Conservation (phyloP, 129 eudicot genomes). For the Erigeron canadensis region DNA sequence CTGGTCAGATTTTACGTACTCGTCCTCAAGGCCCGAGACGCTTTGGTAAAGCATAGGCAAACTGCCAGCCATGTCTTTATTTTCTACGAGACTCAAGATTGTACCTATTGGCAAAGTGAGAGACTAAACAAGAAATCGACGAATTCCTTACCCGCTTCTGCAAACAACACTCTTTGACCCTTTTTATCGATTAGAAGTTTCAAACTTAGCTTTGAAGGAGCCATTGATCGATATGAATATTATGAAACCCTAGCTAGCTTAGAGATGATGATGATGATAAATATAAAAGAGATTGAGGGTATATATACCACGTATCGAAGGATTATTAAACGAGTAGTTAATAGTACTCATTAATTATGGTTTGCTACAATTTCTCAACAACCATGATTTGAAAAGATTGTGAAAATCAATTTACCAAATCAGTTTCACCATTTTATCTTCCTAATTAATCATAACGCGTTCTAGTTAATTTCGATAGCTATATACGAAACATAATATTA, state of each 20-base stretch:
- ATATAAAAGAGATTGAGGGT: too few species aligned
- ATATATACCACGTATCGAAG: too few species aligned
- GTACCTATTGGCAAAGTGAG: conserved; percentile 14
- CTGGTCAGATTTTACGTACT: conserved; percentile 14
- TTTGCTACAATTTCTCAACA: too few species aligned
- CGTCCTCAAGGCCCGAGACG: background rate
- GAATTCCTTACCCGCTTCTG: conserved; percentile 19
- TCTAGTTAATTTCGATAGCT: too few species aligned
- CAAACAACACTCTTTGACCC: conserved; percentile 12
- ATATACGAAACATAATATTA: too few species aligned
- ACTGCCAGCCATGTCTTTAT: background rate
- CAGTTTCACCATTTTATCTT: too few species aligned
- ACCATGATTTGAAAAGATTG: too few species aligned
- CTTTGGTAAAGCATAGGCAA: conserved; percentile 12
- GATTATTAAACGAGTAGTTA: too few species aligned
- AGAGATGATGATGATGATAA: too few species aligned
- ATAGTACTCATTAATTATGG: too few species aligned
- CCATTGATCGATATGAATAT: background rate
- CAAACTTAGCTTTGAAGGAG: conserved; percentile 4
- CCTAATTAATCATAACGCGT: too few species aligned
- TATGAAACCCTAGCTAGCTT: background rate
- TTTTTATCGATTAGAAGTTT: conserved; percentile 17
- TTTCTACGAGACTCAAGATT: background rate
- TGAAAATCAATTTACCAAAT: too few species aligned
- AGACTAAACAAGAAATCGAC: conserved; percentile 14